A percentile compares a stretch with the other conserved stretches of the same genome.
Evolutionary conservation across 208 protist species (phyloP).

Genomic region (Blastocrithidia nonstop): DNA sequence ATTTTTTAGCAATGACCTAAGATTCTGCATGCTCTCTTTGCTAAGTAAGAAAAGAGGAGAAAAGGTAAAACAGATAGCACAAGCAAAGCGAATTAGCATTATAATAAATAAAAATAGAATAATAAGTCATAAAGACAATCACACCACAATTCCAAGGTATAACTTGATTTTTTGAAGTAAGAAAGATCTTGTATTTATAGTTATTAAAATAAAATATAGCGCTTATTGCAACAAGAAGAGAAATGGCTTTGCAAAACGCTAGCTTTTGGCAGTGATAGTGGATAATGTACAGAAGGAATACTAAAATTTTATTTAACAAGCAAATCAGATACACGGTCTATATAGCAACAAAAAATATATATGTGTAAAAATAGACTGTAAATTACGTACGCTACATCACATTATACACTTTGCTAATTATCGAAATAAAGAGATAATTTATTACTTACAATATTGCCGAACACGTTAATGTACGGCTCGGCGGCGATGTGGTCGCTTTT

Average conservation of each 20-base stretch:
- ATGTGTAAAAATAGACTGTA: conserved; percentile 1
- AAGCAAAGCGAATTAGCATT: background rate
- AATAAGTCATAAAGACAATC: background rate
- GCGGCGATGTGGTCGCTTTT: no score
- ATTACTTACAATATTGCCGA: no score
- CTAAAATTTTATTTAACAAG: no score
- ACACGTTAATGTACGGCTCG: no score
- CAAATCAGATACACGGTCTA: no score
- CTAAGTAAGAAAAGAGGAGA: background rate
- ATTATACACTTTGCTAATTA: background rate
- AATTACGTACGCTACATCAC: background rate
- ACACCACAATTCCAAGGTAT: background rate
- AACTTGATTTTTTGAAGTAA: background rate
- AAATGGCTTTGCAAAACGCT: no score
- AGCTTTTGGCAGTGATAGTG: no score
- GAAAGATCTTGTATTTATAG: no score
- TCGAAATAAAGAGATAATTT: no score
- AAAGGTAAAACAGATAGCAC: background rate
- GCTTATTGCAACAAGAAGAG: no score
- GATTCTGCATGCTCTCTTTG: background rate
- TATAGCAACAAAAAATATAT: background rate
- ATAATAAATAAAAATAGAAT: background rate
- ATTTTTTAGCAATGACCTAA: background rate
- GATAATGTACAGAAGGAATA: no score
- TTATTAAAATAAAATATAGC: no score